These are phyloP conservation scores for Psilocybe cyanescens DNA, from an alignment of 768 basidiomycete genomes.

Conservation along the genomic window DNA sequence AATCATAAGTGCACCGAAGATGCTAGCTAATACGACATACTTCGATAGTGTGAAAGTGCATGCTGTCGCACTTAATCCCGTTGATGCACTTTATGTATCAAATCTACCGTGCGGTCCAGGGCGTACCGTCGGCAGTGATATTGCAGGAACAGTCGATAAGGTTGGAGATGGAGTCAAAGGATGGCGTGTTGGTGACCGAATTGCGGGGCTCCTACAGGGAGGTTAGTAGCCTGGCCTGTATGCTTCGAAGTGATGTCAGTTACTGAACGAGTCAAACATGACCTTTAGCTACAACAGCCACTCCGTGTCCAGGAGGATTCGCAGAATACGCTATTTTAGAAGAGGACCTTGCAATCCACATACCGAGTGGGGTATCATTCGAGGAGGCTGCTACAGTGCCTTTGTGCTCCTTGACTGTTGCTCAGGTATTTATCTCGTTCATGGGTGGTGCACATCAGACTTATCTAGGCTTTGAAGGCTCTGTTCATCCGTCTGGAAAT, in stretches of 20 bases:
- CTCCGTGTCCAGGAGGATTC: constrained; percentile 36
- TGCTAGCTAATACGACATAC: not conserved
- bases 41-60: constrained; percentile 31
- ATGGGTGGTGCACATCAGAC: not conserved
- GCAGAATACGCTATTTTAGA: constrained; percentile 38
- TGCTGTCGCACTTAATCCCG: constrained; percentile 36
- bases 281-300: constrained; percentile 32
- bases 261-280: too few species aligned
- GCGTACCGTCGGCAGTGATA: constrained; percentile 37
- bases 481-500: constrained; percentile 35
- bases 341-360: constrained; percentile 32
- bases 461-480: constrained; percentile 21
- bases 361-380: constrained; percentile 30
- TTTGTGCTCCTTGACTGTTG: constrained; percentile 35
- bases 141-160: constrained; percentile 36
- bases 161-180: constrained; percentile 29
- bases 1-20: not conserved
- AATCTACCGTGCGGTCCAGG: constrained; percentile 30
- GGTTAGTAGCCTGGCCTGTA: constrained; percentile 19
- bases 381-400: constrained; percentile 37
- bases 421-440: constrained; percentile 26
- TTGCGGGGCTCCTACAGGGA: constrained; percentile 36
- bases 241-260: not conserved
- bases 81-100: constrained; percentile 34
- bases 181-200: constrained; percentile 36